Evolutionary conservation across 257 asterid species (phyloP).

Genomic region (Solanum medicagineum): DNA sequence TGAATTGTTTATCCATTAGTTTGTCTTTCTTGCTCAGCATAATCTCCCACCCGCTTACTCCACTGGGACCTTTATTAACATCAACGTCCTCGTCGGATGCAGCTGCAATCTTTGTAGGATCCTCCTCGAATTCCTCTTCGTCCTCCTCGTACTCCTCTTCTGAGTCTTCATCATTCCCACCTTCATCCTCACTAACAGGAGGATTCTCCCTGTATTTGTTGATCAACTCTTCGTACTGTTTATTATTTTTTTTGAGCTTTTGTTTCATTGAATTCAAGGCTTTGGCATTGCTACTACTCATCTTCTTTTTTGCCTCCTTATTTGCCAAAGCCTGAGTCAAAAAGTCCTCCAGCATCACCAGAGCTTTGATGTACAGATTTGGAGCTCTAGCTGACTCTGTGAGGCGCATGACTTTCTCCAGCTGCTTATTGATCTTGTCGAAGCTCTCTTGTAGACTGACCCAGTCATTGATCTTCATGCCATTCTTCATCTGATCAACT

Average conservation of each 20-base stretch:
- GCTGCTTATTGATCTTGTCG: constrained; percentile 84
- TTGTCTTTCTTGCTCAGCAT: constrained; percentile 85
- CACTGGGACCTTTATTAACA: constrained; percentile 25
- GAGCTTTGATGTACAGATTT: constrained; percentile 70
- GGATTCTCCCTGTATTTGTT: constrained; percentile 75
- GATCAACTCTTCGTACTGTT: constrained; percentile 68
- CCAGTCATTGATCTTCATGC: constrained; percentile 91
- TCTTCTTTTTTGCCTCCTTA: constrained; percentile 95
- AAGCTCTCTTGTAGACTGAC: constrained; percentile 85
- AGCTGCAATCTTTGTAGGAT: constrained; percentile 17
- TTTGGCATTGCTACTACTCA: constrained; percentile 93
- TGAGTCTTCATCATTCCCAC: constrained; percentile 49
- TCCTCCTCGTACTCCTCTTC: constrained; percentile 30
- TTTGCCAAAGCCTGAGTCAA: constrained; percentile 69
- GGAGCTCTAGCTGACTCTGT: constrained; percentile 60
- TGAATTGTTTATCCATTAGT: constrained; percentile 68
- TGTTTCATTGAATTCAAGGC: constrained; percentile 92
- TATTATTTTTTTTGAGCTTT: constrained; percentile 78
- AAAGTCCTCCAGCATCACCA: constrained; percentile 74
- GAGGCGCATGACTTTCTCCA: constrained; percentile 79
- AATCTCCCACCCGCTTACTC: constrained; percentile 52
- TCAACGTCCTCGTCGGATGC: constrained; percentile 32
- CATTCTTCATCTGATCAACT: constrained; percentile 86
- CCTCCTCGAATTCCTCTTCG: constrained; percentile 28
- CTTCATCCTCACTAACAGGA: constrained; percentile 52